These are phyloP conservation scores for Paecilomyces dactylethromorphus DNA, from an alignment of 2,329 filamentous ascomycete genomes.

Conservation along the genomic window DNA sequence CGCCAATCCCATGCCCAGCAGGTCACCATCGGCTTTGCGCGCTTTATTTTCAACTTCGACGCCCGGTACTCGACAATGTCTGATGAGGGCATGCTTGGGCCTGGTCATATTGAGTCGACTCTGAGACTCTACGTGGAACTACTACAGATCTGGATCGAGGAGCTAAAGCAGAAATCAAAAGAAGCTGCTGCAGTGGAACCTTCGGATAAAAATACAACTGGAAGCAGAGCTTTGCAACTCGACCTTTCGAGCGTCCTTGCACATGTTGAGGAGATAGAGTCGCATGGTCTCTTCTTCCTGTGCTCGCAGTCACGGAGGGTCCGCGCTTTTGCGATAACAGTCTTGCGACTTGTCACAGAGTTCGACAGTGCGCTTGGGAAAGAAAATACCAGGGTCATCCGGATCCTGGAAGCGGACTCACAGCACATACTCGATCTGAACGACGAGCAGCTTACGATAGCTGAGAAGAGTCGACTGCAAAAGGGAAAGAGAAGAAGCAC, in stretches of 20 bases:
- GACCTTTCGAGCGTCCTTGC: conserved; percentile 85
- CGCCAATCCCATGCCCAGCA: conserved; percentile 88
- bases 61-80: conserved; percentile 97
- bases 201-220: conserved; percentile 56
- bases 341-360: conserved; percentile 83
- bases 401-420: conserved; percentile 85
- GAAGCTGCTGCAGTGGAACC: conserved; percentile 59
- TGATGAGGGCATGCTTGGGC: conserved; percentile 91
- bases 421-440: conserved; percentile 86
- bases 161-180: conserved; percentile 79
- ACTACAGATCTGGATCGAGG: conserved; percentile 94
- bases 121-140: conserved; percentile 88
- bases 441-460: conserved; percentile 74
- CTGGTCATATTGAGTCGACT: conserved; percentile 91
- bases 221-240: conserved; percentile 67
- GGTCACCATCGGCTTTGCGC: conserved; percentile 91
- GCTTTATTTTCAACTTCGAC: conserved; percentile 98
- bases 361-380: conserved; percentile 87
- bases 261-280: conserved; percentile 94
- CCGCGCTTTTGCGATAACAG: conserved; percentile 82
- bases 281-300: conserved; percentile 92
- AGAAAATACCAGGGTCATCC: conserved; percentile 73
- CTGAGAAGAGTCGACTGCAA: conserved; percentile 85
- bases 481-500: conserved; percentile 81
- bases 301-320: conserved; percentile 92